phyloP scores from a whole-genome alignment of 75 land plant genomes.

The Gnetum montanum region DNA sequence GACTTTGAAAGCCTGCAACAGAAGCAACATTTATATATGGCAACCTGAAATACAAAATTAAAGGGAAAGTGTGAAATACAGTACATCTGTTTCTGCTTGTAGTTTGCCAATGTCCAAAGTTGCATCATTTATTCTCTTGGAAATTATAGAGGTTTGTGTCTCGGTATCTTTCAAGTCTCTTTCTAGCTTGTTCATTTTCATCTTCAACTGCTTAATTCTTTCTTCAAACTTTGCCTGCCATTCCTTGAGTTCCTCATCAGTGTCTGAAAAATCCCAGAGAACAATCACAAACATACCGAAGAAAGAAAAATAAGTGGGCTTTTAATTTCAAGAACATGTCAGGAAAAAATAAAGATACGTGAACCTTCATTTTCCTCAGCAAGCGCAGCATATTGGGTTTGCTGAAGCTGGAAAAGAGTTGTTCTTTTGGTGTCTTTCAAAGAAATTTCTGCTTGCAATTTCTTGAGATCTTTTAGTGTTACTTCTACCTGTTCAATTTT shows the following conservation, averaged over 20 bases:
- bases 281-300: background rate
- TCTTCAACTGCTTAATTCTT: constrained; percentile 37
- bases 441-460: constrained; percentile 50
- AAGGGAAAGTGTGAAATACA: constrained; percentile 1
- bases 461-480: constrained; percentile 46
- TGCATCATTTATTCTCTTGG: constrained; percentile 29
- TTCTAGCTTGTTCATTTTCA: constrained; percentile 39
- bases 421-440: constrained; percentile 48
- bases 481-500: constrained; percentile 49
- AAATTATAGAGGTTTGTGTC: constrained; percentile 20
- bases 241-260: constrained; percentile 77
- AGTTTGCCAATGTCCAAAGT: constrained; percentile 55
- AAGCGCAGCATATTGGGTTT: constrained; percentile 68
- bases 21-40: constrained; percentile 1
- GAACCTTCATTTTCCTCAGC: constrained; percentile 84
- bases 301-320: background rate
- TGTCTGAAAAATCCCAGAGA: constrained; percentile 29
- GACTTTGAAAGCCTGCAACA: constrained; percentile 38
- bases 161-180: constrained; percentile 50
- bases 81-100: constrained; percentile 83
- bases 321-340: background rate
- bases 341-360: background rate
- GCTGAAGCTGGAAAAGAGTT: constrained; percentile 54
- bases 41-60: background rate
- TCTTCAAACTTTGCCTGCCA: constrained; percentile 81